phyloP scores from a whole-genome alignment of 192 early-diverging fungal genomes.

The Backusella sp. region DNA sequence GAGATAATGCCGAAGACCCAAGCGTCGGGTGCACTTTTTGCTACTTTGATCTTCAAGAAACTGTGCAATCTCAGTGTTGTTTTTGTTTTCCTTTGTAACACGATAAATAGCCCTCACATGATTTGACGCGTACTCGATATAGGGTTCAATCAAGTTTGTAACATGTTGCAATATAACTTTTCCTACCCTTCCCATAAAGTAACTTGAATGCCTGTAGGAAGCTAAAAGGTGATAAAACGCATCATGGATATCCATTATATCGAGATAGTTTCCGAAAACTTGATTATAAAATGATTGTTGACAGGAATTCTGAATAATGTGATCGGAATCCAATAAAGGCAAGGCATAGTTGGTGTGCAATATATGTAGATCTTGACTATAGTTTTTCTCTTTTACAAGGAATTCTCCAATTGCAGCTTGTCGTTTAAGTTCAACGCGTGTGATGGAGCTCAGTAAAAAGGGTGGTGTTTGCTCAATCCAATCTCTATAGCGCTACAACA shows the following conservation, averaged over 20 bases:
- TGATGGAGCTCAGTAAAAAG: neutral
- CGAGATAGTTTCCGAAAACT: conserved; percentile 20
- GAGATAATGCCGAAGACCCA: conserved; percentile 21
- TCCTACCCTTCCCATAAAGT: conserved; percentile 17
- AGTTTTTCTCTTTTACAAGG: conserved; percentile 21
- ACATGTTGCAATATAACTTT: conserved; percentile 11
- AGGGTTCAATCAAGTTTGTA: conserved; percentile 16
- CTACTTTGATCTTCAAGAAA: conserved; percentile 9
- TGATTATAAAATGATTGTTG: neutral
- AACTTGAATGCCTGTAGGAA: neutral
- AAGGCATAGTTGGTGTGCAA: conserved; percentile 12
- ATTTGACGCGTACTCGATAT: conserved; percentile 14
- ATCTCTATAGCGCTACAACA: neutral
- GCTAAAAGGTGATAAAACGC: neutral
- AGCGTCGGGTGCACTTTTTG: neutral
- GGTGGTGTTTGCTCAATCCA: neutral
- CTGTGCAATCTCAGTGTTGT: neutral
- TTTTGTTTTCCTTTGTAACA: conserved; percentile 4
- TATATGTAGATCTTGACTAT: conserved; percentile 17
- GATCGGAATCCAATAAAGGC: neutral
- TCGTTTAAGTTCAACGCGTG: conserved; percentile 12
- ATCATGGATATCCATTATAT: conserved; percentile 9
- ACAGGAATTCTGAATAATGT: neutral
- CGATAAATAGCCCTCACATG: conserved; percentile 16
- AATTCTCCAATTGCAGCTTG: conserved; percentile 29